phyloP scores from a whole-genome alignment of 169 alveolate species.

The Eimeria brunetti region DNA sequence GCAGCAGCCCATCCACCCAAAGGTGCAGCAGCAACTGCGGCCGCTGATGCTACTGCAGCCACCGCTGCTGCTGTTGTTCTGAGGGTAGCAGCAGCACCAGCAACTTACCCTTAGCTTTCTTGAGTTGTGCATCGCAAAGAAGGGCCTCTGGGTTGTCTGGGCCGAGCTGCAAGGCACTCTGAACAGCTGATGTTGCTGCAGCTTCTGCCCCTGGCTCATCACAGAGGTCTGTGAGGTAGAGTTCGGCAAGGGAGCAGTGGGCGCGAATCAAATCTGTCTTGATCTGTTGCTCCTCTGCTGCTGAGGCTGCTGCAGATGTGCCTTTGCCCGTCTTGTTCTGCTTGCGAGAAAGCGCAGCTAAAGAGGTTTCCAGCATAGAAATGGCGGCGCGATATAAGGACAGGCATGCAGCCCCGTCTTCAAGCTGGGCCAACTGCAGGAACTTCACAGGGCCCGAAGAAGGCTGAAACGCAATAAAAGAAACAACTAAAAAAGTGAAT shows the following conservation, averaged over 20 bases:
- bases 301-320: neutral
- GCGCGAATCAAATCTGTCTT: conserved; percentile 21
- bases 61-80: neutral
- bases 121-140: conserved; percentile 26
- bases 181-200: neutral
- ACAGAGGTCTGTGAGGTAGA: conserved; percentile 61
- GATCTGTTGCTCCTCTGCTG: conserved; percentile 10
- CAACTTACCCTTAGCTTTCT: conserved; percentile 42
- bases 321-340: neutral
- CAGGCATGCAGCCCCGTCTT: conserved; percentile 51
- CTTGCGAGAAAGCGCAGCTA: neutral
- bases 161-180: conserved; percentile 16
- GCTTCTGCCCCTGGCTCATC: conserved; percentile 50
- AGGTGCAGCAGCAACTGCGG: conserved; percentile 28
- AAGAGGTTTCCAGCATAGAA: neutral
- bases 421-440: conserved; percentile 66
- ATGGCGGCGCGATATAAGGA: conserved; percentile 30
- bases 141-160: conserved; percentile 63
- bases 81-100: neutral
- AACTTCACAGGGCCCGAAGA: conserved; percentile 56
- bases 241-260: conserved; percentile 45
- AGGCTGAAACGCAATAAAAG: conserved; percentile 1
- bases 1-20: too few species aligned
- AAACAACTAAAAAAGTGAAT: neutral
- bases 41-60: neutral